phyloP scores from a whole-genome alignment of 2,329 filamentous ascomycete genomes.

The Stagonosporopsis tanaceti region DNA sequence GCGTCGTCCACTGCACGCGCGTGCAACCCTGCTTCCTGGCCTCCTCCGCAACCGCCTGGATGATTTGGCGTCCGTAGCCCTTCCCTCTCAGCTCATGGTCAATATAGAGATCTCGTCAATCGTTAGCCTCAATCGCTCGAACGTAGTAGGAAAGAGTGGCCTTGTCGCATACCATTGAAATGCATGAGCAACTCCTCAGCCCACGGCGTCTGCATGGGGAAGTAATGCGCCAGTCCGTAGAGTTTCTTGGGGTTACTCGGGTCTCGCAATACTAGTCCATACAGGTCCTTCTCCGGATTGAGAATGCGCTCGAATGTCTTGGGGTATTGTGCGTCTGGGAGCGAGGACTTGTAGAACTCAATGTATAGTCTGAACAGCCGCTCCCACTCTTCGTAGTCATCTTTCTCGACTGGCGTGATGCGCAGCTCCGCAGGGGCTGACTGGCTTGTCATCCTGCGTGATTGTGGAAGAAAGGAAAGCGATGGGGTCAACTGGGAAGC shows the following conservation, averaged over 20 bases:
- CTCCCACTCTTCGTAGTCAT: conserved; percentile 17
- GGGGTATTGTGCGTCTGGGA: conserved; percentile 18
- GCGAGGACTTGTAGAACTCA: conserved; percentile 21
- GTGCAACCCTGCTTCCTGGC: conserved; percentile 13
- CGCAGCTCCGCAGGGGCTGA: not conserved
- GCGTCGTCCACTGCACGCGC: conserved; percentile 19
- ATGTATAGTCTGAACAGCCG: conserved; percentile 20
- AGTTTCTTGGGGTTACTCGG: conserved; percentile 3
- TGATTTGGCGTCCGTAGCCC: conserved; percentile 17
- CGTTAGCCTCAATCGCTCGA: not conserved
- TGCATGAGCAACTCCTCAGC: conserved; percentile 19
- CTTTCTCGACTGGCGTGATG: conserved; percentile 8
- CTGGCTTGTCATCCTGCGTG: not conserved
- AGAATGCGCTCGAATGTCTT: conserved; percentile 19
- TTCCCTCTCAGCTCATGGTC: conserved; percentile 20
- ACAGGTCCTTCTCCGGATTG: conserved; percentile 5
- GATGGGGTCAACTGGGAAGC: not conserved
- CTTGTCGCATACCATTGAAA: conserved; percentile 11
- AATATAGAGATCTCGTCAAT: conserved; percentile 9
- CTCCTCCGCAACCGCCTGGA: conserved; percentile 14
- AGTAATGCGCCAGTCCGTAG: conserved; percentile 19
- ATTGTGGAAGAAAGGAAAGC: not conserved
- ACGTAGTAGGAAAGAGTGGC: not conserved
- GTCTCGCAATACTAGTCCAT: conserved; percentile 13
- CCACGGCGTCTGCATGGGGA: conserved; percentile 19